Evolutionary conservation across 352 stramenopile genomes (phyloP).

Genomic region (Phytophthora fragariae): DNA sequence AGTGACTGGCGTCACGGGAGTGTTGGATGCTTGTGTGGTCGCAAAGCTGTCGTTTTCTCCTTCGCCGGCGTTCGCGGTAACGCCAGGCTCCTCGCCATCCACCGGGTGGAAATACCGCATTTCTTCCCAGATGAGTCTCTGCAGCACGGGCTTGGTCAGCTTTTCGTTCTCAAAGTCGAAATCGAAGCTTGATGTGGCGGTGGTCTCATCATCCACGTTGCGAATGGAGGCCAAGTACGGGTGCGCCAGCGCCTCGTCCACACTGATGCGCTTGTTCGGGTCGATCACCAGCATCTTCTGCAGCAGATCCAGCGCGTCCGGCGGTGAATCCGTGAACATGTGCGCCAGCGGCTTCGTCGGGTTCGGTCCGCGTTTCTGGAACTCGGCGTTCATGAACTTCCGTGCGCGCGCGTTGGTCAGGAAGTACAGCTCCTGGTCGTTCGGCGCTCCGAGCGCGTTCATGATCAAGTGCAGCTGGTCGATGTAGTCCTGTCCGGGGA

Average conservation of each 20-base stretch:
- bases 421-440: slow-evolving; percentile 96
- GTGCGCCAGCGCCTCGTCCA: slow-evolving; percentile 92
- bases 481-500: slow-evolving; percentile 95
- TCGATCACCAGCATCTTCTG: slow-evolving; percentile 94
- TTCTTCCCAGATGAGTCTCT: slow-evolving; percentile 89
- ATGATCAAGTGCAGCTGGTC: slow-evolving; percentile 98
- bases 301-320: slow-evolving; percentile 87
- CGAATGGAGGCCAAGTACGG: slow-evolving; percentile 91
- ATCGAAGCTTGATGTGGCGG: slow-evolving; percentile 69
- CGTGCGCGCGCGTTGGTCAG: slow-evolving; percentile 92
- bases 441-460: slow-evolving; percentile 95
- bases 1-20: slow-evolving; percentile 48
- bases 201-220: slow-evolving; percentile 90
- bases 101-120: slow-evolving; percentile 84
- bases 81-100: slow-evolving; percentile 43
- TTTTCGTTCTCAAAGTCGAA: slow-evolving; percentile 92
- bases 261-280: slow-evolving; percentile 90
- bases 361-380: slow-evolving; percentile 70
- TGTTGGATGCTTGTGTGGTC: slow-evolving; percentile 36
- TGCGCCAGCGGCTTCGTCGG: slow-evolving; percentile 72
- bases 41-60: slow-evolving; percentile 32
- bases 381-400: slow-evolving; percentile 90
- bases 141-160: slow-evolving; percentile 81
- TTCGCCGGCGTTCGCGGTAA: slow-evolving; percentile 5
- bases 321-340: slow-evolving; percentile 75